phyloP scores from a whole-genome alignment of 805 yeast genomes.

The Candida ovalis region DNA sequence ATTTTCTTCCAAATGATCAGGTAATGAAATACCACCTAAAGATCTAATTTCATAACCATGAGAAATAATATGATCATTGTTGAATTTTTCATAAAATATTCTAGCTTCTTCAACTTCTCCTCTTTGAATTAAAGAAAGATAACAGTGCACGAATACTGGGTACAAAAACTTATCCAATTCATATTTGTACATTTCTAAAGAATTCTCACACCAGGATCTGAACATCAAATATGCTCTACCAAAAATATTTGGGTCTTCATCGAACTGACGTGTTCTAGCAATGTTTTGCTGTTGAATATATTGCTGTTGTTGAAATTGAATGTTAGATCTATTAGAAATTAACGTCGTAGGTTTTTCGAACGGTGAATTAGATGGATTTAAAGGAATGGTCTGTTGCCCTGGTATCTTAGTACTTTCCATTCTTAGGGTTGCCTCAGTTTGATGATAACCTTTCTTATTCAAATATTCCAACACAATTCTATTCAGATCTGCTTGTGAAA shows the following conservation, averaged over 20 bases:
- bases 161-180: conserved; percentile 80
- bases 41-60: conserved; percentile 77
- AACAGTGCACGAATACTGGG: conserved; percentile 91
- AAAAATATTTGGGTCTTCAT: conserved; percentile 66
- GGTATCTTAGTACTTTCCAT: conserved; percentile 72
- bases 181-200: conserved; percentile 86
- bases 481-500: conserved; percentile 84
- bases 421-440: conserved; percentile 91
- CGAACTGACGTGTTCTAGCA: conserved; percentile 34
- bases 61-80: conserved; percentile 64
- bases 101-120: conserved; percentile 60
- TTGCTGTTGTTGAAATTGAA: conserved; percentile 29
- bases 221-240: conserved; percentile 77
- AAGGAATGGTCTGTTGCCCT: conserved; percentile 44
- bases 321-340: conserved; percentile 33
- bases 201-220: conserved; percentile 85
- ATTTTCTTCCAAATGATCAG: conserved; percentile 80
- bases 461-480: conserved; percentile 89
- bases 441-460: conserved; percentile 88
- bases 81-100: conserved; percentile 69
- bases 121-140: conserved; percentile 70
- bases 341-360: conserved; percentile 31
- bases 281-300: conserved; percentile 23
- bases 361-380: conserved; percentile 42
- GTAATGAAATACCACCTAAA: conserved; percentile 68